These are phyloP conservation scores for Tylopilus sp. DNA, from an alignment of 768 basidiomycete genomes.

Conservation along the genomic window DNA sequence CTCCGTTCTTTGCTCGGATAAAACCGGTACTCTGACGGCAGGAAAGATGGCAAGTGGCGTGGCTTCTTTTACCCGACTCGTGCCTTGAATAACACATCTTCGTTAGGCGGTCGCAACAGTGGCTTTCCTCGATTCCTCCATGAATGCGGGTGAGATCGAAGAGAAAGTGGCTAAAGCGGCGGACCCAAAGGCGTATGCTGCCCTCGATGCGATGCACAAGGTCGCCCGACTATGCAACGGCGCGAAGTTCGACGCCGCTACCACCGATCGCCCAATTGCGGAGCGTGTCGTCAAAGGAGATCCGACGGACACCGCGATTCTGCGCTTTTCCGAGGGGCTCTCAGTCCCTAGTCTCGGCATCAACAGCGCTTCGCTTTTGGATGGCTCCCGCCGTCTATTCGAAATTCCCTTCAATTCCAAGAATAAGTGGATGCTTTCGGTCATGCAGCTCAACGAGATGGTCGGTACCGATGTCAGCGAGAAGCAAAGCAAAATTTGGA, in stretches of 20 bases:
- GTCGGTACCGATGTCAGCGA: slow-evolving; percentile 7
- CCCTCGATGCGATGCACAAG: slow-evolving; percentile 32
- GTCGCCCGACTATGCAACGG: slow-evolving; percentile 57
- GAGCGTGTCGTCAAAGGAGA: slow-evolving; percentile 42
- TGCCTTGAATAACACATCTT: no score
- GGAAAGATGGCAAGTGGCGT: slow-evolving; percentile 40
- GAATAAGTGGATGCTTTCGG: slow-evolving; percentile 58
- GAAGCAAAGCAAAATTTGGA: slow-evolving; percentile 20
- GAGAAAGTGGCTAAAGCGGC: slow-evolving; percentile 4
- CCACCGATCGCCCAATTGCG: slow-evolving; percentile 24
- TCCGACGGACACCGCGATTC: slow-evolving; percentile 51
- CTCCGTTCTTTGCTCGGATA: slow-evolving; percentile 52
- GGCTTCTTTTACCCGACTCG: not conserved
- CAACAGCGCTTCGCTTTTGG: slow-evolving; percentile 20
- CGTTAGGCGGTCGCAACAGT: slow-evolving; percentile 39
- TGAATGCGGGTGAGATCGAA: slow-evolving; percentile 21
- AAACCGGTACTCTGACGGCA: slow-evolving; percentile 50
- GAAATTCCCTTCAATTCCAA: slow-evolving; percentile 47
- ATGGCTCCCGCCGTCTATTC: slow-evolving; percentile 26
- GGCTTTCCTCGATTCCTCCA: slow-evolving; percentile 33
- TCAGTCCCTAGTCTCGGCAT: slow-evolving; percentile 23
- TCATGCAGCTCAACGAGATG: slow-evolving; percentile 27
- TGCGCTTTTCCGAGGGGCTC: slow-evolving; percentile 43
- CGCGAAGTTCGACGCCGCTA: slow-evolving; percentile 43
- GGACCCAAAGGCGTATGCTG: slow-evolving; percentile 18